Percentiles rank a stretch among this genome's conserved stretches.
Conservation (phyloP, 2,329 filamentous ascomycete species). For the Sporothrix curviconia region DNA sequence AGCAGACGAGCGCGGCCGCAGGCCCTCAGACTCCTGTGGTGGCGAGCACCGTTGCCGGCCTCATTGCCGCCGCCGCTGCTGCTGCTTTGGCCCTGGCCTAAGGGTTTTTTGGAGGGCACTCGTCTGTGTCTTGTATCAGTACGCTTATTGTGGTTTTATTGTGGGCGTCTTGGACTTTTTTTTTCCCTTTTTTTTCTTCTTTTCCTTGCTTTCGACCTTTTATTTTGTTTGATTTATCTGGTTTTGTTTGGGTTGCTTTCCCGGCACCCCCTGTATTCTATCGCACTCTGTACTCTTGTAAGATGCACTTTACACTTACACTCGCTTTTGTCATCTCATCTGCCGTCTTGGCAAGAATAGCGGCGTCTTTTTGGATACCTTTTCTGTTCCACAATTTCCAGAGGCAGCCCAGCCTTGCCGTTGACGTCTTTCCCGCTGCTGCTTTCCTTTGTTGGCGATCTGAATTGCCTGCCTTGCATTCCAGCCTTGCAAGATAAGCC, state of each 20-base stretch:
- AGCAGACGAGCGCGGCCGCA: neutral
- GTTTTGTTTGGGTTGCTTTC: neutral
- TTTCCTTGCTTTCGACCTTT: neutral
- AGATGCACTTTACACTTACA: too few relatives aligned
- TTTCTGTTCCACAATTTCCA: neutral
- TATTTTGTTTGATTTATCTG: neutral
- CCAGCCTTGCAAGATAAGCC: too few relatives aligned
- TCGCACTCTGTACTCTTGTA: too few relatives aligned
- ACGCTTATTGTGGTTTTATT: neutral
- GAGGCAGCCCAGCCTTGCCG: conserved; percentile 4
- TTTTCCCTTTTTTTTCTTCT: neutral
- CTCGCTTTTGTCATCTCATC: too few relatives aligned
- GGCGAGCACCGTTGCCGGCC: too few relatives aligned
- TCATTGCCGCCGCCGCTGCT: too few relatives aligned
- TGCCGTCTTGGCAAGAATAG: too few relatives aligned
- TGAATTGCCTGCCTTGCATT: conserved; percentile 1
- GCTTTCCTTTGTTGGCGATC: neutral
- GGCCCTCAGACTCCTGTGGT: too few relatives aligned
- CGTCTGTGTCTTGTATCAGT: neutral
- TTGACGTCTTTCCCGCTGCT: neutral
- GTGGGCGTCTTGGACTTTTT: too few relatives aligned
- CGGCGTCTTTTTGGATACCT: neutral
- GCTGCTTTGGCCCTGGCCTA: neutral
- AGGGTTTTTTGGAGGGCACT: neutral
- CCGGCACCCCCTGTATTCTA: neutral